Conservation (phyloP, 2,329 filamentous ascomycete species). For the Ophiostoma tasmaniense region DNA sequence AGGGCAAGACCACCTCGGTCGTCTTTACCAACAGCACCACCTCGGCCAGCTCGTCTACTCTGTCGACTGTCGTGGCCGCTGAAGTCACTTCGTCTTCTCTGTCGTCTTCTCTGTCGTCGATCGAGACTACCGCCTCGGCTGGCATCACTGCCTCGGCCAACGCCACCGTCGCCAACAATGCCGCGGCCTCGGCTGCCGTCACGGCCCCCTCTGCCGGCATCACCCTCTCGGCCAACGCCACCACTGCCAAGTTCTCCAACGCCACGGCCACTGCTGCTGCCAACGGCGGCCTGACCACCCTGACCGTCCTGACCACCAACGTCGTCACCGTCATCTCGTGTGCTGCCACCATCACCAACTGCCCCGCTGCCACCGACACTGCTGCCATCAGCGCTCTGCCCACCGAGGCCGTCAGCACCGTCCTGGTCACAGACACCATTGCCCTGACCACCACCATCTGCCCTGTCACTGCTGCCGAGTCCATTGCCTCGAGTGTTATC, state of each 20-base stretch:
- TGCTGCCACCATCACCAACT: constrained; percentile 23
- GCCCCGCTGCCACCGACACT: constrained; percentile 27
- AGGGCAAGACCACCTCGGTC: neutral
- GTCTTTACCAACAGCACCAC: constrained; percentile 10
- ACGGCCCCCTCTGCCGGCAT: neutral
- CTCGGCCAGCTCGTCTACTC: neutral
- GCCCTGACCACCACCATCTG: constrained; percentile 33
- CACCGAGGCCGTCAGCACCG: constrained; percentile 25
- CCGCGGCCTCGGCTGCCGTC: neutral
- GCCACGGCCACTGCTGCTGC: neutral
- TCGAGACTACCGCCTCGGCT: neutral
- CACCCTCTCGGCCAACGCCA: neutral
- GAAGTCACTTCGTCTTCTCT: neutral
- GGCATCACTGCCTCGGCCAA: neutral
- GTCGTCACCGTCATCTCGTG: constrained; percentile 31
- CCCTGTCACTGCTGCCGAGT: constrained; percentile 33
- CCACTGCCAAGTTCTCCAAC: neutral
- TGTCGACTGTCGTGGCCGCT: neutral
- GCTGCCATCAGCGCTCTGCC: constrained; percentile 31
- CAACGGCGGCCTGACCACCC: constrained; percentile 27
- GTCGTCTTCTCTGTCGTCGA: neutral
- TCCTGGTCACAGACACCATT: constrained; percentile 33
- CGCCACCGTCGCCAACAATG: constrained; percentile 8
- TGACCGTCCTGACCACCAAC: constrained; percentile 33
- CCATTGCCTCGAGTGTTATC: constrained; percentile 32